Evolutionary conservation across 768 basidiomycete genomes (phyloP).

Genomic region (Pulveroboletus sp.): DNA sequence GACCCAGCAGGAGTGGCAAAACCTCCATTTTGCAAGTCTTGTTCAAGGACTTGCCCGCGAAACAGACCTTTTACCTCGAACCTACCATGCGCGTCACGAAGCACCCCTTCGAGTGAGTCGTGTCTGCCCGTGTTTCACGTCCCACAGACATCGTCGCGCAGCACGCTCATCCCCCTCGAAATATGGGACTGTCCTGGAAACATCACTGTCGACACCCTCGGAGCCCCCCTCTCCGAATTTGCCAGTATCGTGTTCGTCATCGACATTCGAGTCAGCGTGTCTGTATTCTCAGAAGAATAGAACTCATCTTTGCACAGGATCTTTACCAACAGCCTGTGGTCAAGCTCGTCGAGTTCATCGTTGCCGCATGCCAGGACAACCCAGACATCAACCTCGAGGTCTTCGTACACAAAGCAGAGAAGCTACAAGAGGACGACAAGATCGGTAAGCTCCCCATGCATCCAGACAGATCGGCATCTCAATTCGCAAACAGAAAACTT

Average conservation of each 20-base stretch:
- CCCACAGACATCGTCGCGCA: conserved; percentile 28
- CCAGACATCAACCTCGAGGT: conserved; percentile 80
- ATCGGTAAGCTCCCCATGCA: conserved; percentile 50
- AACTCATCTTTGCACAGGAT: conserved; percentile 45
- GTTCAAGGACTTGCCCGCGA: conserved; percentile 79
- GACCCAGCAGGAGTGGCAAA: conserved; percentile 72
- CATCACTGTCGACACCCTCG: conserved; percentile 73
- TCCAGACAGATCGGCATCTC: not conserved
- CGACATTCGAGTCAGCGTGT: conserved; percentile 75
- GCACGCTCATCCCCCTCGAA: conserved; percentile 88
- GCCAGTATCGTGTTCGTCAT: conserved; percentile 89
- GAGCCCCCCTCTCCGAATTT: conserved; percentile 71
- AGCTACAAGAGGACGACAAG: conserved; percentile 86
- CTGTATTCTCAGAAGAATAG: not conserved
- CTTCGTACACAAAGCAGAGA: conserved; percentile 95
- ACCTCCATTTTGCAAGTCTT: conserved; percentile 87
- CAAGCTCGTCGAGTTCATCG: conserved; percentile 77
- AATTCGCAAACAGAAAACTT: conserved; percentile 67
- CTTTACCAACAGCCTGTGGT: conserved; percentile 80
- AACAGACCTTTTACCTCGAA: conserved; percentile 88
- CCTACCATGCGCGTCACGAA: conserved; percentile 75
- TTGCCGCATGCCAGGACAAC: conserved; percentile 70
- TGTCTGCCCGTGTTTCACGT: not conserved
- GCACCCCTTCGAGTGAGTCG: conserved; percentile 73
- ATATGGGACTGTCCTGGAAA: conserved; percentile 95